A percentile compares a stretch with the other conserved stretches of the same genome.
Evolutionary conservation across 2,329 filamentous ascomycete genomes (phyloP).

Genomic region (Alternaria solani): DNA sequence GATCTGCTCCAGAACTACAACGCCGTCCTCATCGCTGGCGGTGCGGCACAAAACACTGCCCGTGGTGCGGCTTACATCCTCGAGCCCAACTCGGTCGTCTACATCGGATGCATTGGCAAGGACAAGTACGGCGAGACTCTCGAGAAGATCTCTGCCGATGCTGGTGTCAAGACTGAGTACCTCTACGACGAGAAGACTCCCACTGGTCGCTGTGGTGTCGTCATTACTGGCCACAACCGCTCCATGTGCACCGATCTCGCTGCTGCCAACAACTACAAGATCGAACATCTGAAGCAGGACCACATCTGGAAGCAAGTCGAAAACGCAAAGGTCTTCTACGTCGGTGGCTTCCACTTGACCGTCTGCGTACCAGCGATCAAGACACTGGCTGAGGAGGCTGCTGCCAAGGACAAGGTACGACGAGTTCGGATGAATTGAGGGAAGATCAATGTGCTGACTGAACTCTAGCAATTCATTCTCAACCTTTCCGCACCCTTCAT

Average conservation of each 20-base stretch:
- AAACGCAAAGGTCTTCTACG: slow-evolving; percentile 87
- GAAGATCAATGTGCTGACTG: slow-evolving; percentile 10
- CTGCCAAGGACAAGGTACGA: slow-evolving; percentile 80
- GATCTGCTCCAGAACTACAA: slow-evolving; percentile 92
- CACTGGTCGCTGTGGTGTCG: slow-evolving; percentile 92
- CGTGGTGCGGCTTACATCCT: slow-evolving; percentile 96
- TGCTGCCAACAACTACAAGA: slow-evolving; percentile 95
- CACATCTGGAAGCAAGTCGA: slow-evolving; percentile 93
- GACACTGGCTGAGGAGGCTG: slow-evolving; percentile 90
- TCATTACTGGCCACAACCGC: slow-evolving; percentile 97
- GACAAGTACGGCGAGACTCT: slow-evolving; percentile 96
- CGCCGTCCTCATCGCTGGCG: slow-evolving; percentile 93
- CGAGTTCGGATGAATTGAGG: slow-evolving; percentile 19
- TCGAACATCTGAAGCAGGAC: slow-evolving; percentile 89
- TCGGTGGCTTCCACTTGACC: slow-evolving; percentile 97
- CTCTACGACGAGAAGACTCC: slow-evolving; percentile 83
- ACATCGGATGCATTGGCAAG: slow-evolving; percentile 90
- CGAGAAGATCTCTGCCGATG: slow-evolving; percentile 82
- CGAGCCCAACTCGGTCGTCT: slow-evolving; percentile 86
- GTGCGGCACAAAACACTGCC: slow-evolving; percentile 96
- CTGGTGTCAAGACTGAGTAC: slow-evolving; percentile 93
- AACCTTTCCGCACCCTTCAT: slow-evolving; percentile 97
- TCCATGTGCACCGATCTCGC: slow-evolving; percentile 94
- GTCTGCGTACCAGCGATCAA: slow-evolving; percentile 91
- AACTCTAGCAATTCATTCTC: slow-evolving; percentile 73